Base-by-base conservation (phyloP, 192 early-diverging fungal species). In the Linnemannia exigua region DNA sequence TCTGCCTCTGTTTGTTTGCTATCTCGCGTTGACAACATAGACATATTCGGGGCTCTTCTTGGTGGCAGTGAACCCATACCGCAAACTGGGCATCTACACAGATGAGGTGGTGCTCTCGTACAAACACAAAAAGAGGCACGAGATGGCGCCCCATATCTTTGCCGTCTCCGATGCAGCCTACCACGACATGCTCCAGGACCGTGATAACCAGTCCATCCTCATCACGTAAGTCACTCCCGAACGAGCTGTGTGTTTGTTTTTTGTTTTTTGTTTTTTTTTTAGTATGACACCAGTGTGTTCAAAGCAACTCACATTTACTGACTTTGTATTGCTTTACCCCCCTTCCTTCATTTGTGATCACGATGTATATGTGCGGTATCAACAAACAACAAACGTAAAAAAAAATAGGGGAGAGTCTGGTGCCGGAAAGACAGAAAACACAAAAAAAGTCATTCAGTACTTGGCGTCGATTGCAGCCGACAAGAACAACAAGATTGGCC, bases 1-100 rank as follows among this genome's bases (percentile, higher is more conserved):
- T 15, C 37, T 31, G 19, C 33, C 46, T 46, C 22, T 51, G 38
- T 11, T n/a, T 37, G 37, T 22, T 8, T 36, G 17, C 9, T 6
- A 44, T 17, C n/a, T n/a, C n/a, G n/a, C n/a, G n/a, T n/a, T n/a
- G n/a, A n/a, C 33, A 37, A 52, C 11, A 35, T 79, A 97, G 95
- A 99, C 98, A 51, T 99, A 99, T 84, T 99, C 98, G n/a, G 98
- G 98, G 22, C 94, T 99, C 36, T 99, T 99, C 90, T 91, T 98
- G 89, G 98, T 99, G 0, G 97, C 98, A 4, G 95, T 99, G 72
- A 99, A 99, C 79, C 98, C 98, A 36, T 99, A 99, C 92, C 95
- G 95, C 80, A 91, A 94, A 47, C 90, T 98, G 22, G 95, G 95
- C 36, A 98, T 99, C 70, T 99, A 99, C 89, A 92, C 91, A 7